Percentiles rank a stretch among this genome's conserved stretches.
These are phyloP conservation scores for Yarrowia sp. DNA, from an alignment of 805 yeast genomes.

Conservation along the genomic window DNA sequence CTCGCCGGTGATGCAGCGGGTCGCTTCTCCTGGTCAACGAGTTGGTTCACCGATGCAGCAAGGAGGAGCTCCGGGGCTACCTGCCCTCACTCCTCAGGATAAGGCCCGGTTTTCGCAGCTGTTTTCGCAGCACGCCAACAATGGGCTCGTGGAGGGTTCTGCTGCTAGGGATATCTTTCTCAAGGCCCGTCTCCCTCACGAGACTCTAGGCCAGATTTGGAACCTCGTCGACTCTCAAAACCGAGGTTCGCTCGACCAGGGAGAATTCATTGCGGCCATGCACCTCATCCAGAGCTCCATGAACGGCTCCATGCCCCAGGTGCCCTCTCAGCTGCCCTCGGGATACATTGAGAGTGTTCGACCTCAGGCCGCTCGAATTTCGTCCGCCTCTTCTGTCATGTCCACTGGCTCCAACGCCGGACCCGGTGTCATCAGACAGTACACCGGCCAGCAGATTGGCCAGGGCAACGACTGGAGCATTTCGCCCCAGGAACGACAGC, in stretches of 20 bases:
- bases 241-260: constrained; percentile 66
- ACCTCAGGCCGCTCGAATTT: constrained; percentile 16
- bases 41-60: constrained; percentile 36
- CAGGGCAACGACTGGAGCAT: constrained; percentile 59
- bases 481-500: constrained; percentile 64
- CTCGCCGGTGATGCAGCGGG: constrained; percentile 1
- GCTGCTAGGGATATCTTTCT: constrained; percentile 81
- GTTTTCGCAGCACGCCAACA: constrained; percentile 62
- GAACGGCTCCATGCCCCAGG: constrained; percentile 58
- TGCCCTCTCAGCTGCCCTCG: constrained; percentile 52
- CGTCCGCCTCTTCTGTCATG: constrained; percentile 21
- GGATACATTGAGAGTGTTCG: constrained; percentile 14
- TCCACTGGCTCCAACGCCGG: constrained; percentile 26
- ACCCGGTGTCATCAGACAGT: constrained; percentile 33
- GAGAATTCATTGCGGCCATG: constrained; percentile 90
- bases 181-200: constrained; percentile 82
- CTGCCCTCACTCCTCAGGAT: constrained; percentile 41
- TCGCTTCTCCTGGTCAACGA: constrained; percentile 37
- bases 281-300: constrained; percentile 82
- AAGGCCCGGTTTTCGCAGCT: constrained; percentile 44
- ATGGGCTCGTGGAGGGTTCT: constrained; percentile 65
- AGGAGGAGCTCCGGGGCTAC: constrained; percentile 32
- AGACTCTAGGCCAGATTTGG: constrained; percentile 84
- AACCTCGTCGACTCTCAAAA: constrained; percentile 73
- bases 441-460: constrained; percentile 31